These are phyloP conservation scores for Moniliella sp. DNA, from an alignment of 1,284 basidiomycete species.

Conservation along the genomic window DNA sequence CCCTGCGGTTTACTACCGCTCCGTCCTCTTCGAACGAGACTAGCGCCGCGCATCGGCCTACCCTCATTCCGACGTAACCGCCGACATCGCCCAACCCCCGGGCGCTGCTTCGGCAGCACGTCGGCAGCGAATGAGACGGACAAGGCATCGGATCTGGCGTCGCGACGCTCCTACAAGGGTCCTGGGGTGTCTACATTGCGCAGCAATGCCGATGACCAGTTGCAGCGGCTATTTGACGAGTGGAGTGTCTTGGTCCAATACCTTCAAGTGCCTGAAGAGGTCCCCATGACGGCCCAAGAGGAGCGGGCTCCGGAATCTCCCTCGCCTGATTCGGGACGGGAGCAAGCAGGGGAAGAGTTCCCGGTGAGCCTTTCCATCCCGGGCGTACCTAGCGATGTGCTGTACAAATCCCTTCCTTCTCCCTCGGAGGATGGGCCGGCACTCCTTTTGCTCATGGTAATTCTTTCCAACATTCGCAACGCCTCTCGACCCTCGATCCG, in stretches of 20 bases:
- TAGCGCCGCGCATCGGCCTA: no score
- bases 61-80: no score
- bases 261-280: not conserved
- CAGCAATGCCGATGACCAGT: conserved; percentile 23
- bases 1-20: conserved; percentile 45
- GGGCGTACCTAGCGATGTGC: conserved; percentile 7
- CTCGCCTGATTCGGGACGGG: not conserved
- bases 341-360: conserved; percentile 4
- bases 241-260: conserved; percentile 13
- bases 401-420: conserved; percentile 2
- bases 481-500: conserved; percentile 68
- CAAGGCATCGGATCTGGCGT: no score
- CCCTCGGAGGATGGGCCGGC: conserved; percentile 49
- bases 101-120: no score
- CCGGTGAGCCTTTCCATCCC: conserved; percentile 17
- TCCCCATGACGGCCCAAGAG: not conserved
- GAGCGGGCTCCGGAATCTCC: not conserved
- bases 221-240: conserved; percentile 27
- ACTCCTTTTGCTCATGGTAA: conserved; percentile 55
- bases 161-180: no score
- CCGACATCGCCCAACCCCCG: no score
- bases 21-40: no score
- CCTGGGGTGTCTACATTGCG: no score
- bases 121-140: no score
- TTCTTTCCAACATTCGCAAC: conserved; percentile 74